Conservation (phyloP, 768 basidiomycete species). For the Russula emetica region DNA sequence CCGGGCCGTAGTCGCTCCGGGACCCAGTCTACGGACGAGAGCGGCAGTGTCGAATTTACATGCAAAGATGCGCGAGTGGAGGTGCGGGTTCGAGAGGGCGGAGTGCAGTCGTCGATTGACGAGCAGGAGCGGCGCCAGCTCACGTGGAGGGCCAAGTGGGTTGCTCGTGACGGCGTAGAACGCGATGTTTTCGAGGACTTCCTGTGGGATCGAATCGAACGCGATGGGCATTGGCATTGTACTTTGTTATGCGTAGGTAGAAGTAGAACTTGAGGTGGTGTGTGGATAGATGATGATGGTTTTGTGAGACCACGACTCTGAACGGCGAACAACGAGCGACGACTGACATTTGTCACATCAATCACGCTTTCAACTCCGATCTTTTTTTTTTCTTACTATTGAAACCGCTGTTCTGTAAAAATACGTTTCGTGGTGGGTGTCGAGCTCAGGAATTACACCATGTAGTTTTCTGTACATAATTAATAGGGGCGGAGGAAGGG, state of each 20-base stretch:
- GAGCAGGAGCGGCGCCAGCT: conserved; percentile 52
- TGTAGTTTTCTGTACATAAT: conserved; percentile 4
- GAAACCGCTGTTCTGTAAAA: neutral
- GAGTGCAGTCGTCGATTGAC: conserved; percentile 47
- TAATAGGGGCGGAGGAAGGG: neutral
- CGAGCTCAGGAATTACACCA: neutral
- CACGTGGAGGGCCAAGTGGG: conserved; percentile 58
- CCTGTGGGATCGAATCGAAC: conserved; percentile 59
- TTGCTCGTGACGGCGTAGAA: conserved; percentile 47
- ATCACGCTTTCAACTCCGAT: conserved; percentile 21
- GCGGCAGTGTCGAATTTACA: conserved; percentile 61
- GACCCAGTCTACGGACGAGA: conserved; percentile 47
- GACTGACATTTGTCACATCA: conserved; percentile 12
- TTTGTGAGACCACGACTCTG: neutral
- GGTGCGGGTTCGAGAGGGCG: conserved; percentile 59
- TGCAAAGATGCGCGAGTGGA: conserved; percentile 69
- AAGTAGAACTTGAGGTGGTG: neutral
- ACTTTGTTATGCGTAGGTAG: neutral
- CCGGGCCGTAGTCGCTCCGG: conserved; percentile 38
- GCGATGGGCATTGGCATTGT: conserved; percentile 21
- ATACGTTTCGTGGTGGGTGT: neutral
- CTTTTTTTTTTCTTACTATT: neutral
- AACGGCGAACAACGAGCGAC: neutral
- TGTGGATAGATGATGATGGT: neutral
- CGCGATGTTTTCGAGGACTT: conserved; percentile 77